Percentiles rank a stretch among this genome's conserved stretches.
Conservation (phyloP, 2,329 filamentous ascomycete genomes). For the Fusarium pininemorale region DNA sequence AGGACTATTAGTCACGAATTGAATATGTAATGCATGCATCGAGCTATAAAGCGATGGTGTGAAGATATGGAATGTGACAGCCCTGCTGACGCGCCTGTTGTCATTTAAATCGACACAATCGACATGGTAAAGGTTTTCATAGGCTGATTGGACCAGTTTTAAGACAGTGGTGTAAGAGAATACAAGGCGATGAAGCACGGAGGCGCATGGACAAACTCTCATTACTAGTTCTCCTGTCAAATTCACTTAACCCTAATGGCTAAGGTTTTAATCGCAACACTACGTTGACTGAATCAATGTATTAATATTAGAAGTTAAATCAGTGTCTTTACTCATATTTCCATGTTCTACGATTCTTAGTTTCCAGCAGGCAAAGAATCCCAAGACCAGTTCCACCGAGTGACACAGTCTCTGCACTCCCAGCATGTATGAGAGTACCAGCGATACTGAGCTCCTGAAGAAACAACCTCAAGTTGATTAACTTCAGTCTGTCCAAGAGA, state of each 20-base stretch:
- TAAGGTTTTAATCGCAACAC: accelerated
- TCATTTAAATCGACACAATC: no score
- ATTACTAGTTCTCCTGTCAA: neutral
- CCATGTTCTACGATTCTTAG: neutral
- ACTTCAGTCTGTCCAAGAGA: neutral
- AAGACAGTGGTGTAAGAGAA: no score
- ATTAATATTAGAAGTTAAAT: neutral
- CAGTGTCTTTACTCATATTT: neutral
- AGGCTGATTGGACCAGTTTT: no score
- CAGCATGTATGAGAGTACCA: neutral
- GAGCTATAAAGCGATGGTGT: no score
- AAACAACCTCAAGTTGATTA: neutral
- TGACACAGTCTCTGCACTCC: neutral
- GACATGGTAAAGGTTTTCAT: no score
- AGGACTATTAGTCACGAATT: no score
- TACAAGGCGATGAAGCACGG: neutral
- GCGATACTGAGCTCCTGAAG: neutral
- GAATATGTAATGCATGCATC: no score
- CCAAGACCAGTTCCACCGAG: neutral
- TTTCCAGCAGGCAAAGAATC: neutral
- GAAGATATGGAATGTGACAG: no score
- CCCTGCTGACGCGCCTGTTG: no score
- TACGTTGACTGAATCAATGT: neutral
- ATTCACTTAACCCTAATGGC: accelerated
- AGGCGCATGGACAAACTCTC: neutral